Conservation (phyloP, 306 rosid genomes). For the Acmispon strigosus region DNA sequence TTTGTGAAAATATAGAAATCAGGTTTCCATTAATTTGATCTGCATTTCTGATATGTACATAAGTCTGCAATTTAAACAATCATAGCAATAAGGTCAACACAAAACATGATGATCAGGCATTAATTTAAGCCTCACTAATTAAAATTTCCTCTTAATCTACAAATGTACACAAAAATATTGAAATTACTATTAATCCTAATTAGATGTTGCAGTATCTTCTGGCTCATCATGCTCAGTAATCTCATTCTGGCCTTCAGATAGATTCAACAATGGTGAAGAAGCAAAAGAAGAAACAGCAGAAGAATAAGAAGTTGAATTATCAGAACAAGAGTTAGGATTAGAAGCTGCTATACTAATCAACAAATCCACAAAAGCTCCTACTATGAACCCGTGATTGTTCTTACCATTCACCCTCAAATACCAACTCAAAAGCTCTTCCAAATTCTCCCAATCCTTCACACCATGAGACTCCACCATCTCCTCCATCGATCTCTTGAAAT, state of each 20-base stretch:
- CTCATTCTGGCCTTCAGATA: conserved; percentile 21
- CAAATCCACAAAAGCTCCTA: conserved; percentile 76
- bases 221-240: conserved; percentile 20
- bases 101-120: background rate
- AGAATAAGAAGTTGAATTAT: conserved; percentile 28
- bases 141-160: conserved; percentile 19
- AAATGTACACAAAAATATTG: background rate
- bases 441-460: conserved; percentile 62
- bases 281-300: conserved; percentile 45
- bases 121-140: background rate
- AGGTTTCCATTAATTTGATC: background rate
- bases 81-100: background rate
- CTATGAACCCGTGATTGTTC: conserved; percentile 61
- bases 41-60: background rate
- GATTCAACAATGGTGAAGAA: conserved; percentile 25
- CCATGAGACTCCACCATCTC: conserved; percentile 79
- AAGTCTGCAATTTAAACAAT: background rate
- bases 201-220: conserved; percentile 13
- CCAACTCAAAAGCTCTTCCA: conserved; percentile 64
- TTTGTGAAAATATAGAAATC: background rate
- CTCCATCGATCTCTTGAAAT: conserved; percentile 76
- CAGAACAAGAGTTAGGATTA: conserved; percentile 10
- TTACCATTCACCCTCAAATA: conserved; percentile 57
- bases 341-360: conserved; percentile 26
- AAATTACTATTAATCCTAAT: background rate